Conservation (phyloP, 108 stramenopile genomes). For the Cyclotella baltica region DNA sequence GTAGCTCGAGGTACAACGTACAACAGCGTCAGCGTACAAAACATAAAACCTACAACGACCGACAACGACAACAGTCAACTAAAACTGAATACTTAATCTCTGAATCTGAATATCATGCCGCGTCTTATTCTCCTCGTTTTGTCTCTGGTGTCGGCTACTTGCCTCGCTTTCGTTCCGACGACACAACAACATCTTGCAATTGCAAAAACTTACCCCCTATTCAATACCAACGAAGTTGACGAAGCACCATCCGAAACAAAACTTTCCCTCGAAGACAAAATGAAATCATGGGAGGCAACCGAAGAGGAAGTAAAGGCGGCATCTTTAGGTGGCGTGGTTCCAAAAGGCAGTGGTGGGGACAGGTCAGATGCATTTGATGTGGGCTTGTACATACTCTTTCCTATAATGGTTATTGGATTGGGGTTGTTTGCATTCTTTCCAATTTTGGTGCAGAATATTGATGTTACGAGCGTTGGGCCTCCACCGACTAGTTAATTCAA, state of each 20-base stretch:
- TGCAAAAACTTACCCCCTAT: background rate
- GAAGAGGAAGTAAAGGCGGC: conserved; percentile 82
- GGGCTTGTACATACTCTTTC: conserved; percentile 76
- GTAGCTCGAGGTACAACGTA: no score
- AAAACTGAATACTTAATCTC: background rate
- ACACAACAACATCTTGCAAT: background rate
- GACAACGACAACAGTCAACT: background rate
- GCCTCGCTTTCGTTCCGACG: conserved; percentile 1
- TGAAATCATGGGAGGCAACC: conserved; percentile 83
- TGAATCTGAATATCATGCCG: background rate
- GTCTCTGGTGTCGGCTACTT: background rate
- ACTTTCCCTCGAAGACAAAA: conserved; percentile 70
- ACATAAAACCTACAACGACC: no score
- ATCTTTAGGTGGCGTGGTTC: conserved; percentile 68
- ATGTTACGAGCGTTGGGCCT: conserved; percentile 74
- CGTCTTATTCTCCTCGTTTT: background rate
- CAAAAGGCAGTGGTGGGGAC: conserved; percentile 16
- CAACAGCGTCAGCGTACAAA: no score
- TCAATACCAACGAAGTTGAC: background rate
- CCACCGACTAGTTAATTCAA: conserved; percentile 58
- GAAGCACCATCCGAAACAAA: conserved; percentile 11
- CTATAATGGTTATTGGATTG: conserved; percentile 64
- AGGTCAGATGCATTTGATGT: conserved; percentile 79
- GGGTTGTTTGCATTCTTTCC: conserved; percentile 70
- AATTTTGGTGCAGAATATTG: conserved; percentile 77